A percentile compares a stretch with the other conserved stretches of the same genome.
These are phyloP conservation scores for Rosa multiflora DNA, from an alignment of 306 rosid species.

Conservation along the genomic window DNA sequence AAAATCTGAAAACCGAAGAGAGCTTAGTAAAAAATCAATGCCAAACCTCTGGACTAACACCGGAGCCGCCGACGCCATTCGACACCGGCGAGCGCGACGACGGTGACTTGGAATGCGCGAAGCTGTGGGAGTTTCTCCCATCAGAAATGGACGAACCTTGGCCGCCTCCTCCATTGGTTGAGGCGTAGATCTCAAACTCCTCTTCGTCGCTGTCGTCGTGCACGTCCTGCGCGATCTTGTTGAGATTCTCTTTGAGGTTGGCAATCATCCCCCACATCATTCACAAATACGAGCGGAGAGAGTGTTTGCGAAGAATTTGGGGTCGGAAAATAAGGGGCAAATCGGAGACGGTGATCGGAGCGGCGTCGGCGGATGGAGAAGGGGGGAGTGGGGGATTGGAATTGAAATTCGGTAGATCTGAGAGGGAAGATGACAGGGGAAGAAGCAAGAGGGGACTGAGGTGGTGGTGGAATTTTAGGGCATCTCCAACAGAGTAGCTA, in stretches of 20 bases:
- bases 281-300: not conserved
- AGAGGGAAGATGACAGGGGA: not conserved
- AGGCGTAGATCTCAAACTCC: constrained; percentile 44
- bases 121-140: constrained; percentile 70
- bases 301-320: not conserved
- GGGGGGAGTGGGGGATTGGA: not conserved
- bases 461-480: not conserved
- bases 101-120: constrained; percentile 44
- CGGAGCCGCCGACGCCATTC: constrained; percentile 52
- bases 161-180: constrained; percentile 26
- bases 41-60: constrained; percentile 53
- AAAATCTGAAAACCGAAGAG: not conserved
- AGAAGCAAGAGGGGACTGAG: not conserved
- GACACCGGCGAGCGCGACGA: constrained; percentile 45
- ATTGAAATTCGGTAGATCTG: constrained; percentile 36
- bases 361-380: not conserved
- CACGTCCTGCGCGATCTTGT: constrained; percentile 84
- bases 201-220: constrained; percentile 64
- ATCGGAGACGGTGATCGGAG: not conserved
- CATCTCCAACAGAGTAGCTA: no score
- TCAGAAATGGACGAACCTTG: constrained; percentile 46
- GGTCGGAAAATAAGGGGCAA: not conserved
- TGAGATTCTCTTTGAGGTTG: constrained; percentile 79
- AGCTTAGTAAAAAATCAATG: not conserved
- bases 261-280: constrained; percentile 82